These are phyloP conservation scores for Pulveroboletus sp. DNA, from an alignment of 768 basidiomycete genomes.

Conservation along the genomic window DNA sequence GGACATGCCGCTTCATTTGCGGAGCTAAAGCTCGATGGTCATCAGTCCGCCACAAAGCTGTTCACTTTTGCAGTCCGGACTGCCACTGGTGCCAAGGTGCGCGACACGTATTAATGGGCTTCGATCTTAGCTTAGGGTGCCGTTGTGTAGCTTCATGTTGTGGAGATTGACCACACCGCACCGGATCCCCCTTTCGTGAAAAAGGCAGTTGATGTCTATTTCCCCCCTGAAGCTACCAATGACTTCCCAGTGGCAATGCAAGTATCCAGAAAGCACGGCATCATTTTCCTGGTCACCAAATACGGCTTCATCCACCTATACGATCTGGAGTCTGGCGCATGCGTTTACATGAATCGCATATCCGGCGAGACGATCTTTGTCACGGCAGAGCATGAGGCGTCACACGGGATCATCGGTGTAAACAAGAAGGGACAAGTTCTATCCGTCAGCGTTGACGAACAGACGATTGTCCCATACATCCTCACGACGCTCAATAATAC, in stretches of 20 bases:
- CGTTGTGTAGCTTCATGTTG: conserved; percentile 79
- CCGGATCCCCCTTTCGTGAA: conserved; percentile 92
- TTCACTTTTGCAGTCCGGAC: conserved; percentile 95
- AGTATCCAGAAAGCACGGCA: conserved; percentile 94
- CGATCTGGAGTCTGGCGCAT: conserved; percentile 94
- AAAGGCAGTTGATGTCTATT: conserved; percentile 98
- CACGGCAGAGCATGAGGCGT: conserved; percentile 91
- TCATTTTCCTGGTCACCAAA: conserved; percentile 96
- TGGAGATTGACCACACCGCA: conserved; percentile 94
- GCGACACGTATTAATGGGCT: conserved; percentile 18
- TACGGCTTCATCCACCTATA: conserved; percentile 99
- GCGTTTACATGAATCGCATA: conserved; percentile 99
- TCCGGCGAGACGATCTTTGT: conserved; percentile 99
- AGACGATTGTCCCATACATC: conserved; percentile 94
- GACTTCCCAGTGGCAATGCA: conserved; percentile 99
- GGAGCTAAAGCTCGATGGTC: conserved; percentile 85
- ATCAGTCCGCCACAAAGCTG: conserved; percentile 79
- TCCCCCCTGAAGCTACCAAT: conserved; percentile 95
- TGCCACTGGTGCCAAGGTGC: conserved; percentile 95
- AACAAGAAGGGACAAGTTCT: conserved; percentile 99
- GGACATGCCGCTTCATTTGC: conserved; percentile 98
- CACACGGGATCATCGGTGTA: conserved; percentile 95
- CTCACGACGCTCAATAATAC: conserved; percentile 92
- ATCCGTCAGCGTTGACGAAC: conserved; percentile 94
- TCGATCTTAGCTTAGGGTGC: conserved; percentile 7